Evolutionary conservation across 345 rosid species (phyloP), one percentile per base, ranked within the genome.

Genomic region (Eucalyptus marginata): DNA sequence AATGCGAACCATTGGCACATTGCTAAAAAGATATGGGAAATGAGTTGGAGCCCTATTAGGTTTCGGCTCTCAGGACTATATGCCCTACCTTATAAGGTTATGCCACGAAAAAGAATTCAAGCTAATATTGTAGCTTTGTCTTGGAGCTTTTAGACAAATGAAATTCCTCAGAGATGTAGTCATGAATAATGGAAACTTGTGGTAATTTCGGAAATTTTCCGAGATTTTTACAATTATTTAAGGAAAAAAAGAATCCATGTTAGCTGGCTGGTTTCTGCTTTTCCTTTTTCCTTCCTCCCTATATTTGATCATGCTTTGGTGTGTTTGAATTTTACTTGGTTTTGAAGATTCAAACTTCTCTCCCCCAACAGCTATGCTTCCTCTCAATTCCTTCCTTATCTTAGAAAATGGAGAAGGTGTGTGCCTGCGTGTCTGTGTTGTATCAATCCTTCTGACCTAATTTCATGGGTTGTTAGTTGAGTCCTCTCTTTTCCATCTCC

Each of bases 361-460:
- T 29, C 29, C 62, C 25, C 87, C 87, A 90, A 90, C 88, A 54
- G 68, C 83, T 76, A 84, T 83, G 87, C 64, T 86, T 47, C 87
- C 46, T 47, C 62, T 86, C 40, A 86, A 62, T 52, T 6, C 86
- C 62, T 91, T 88, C 90, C 89, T 91, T 92, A 86, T 88, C 93
- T 91, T 92, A 87, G 94, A 89, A 92, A 93, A 88, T 64, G 90
- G 89, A 89, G 88, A 89, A 91, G 87, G 86, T 71, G 90, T 59
- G 91, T 89, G 36, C 29, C 24, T 7, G 50, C 11, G 54, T 25
- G 76, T 85, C 40, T 49, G 62, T 20, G 59, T 86, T 49, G 62
- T 43, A 86, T 56, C 83, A 89, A 87, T 85, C 58, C 86, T 46
- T 80, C 91, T 90, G 59, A 92, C 91, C 94, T 90, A 92, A 93